Evolutionary conservation across 1,284 basidiomycete genomes (phyloP), one percentile per base, ranked within the genome.

Genomic region (Stygiomarasmius scandens): DNA sequence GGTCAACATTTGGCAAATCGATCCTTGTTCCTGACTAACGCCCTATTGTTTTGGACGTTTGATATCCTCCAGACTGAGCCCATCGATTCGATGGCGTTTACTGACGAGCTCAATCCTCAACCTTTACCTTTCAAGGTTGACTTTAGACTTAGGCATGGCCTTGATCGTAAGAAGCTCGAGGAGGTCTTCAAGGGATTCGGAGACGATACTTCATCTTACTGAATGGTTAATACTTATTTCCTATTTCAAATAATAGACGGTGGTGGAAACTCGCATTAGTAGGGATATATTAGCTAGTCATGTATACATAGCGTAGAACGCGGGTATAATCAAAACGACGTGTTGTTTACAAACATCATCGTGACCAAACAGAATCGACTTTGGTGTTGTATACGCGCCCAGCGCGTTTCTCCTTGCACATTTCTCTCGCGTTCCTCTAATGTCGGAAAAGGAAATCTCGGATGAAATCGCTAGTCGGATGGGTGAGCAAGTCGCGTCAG

Each of bases 401-500:
- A 32, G 25, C 48, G 48, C 25, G 48, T 41, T 41, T 41, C 16
- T 41, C 24, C 27, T 23, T 23, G 16, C 19, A 6, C 6, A 32
- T 32, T 6, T 25, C 27, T 49, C 24, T 27, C 16, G n/a, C n/a
- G 32, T 29, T 29, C n/a, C 24, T 11, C 48, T 27, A n/a, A 54
- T 54, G 24, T 19, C 43, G n/a, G 12, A 43, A 25, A 44, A 9
- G 16, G 38, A 10, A 2, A 20, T 55, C 10, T 44, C 53, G 4
- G 58, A 65, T 48, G 67, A 76, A 24, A 61, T 80, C 46, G 61
- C 62, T 12, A 46, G 59, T 25, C 22, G 65, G 20, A 75, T 80
- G 45, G 68, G 67, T 24, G 67, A 71, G 27, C 66, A 66, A 19
- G 67, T 75, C 47, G 71, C 72, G 32, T 70, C 72, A 12, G 73